phyloP scores from a whole-genome alignment of 2,329 filamentous ascomycete species.

The Mycocentrospora acerina region DNA sequence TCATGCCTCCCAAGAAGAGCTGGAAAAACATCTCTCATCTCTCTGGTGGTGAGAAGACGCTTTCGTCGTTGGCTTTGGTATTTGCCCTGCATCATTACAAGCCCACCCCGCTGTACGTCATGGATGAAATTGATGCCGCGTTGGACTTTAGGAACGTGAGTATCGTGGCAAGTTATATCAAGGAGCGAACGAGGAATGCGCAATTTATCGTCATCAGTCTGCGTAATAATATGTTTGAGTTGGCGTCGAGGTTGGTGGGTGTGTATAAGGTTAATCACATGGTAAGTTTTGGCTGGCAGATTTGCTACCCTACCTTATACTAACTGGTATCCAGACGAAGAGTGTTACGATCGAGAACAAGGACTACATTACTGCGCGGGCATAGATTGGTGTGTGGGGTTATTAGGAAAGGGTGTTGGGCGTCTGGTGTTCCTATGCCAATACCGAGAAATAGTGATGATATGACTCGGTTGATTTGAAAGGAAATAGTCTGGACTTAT shows the following conservation, averaged over 20 bases:
- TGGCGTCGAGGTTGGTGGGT: conserved; percentile 90
- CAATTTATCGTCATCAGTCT: conserved; percentile 98
- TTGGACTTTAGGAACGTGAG: conserved; percentile 98
- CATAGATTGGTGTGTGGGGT: conserved; percentile 11
- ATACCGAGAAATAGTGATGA: too few species aligned
- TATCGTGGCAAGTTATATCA: conserved; percentile 98
- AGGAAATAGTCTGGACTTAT: too few species aligned
- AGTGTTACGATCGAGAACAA: conserved; percentile 56
- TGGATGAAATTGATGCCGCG: conserved; percentile 99
- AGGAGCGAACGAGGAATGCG: conserved; percentile 97
- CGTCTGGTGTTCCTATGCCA: conserved; percentile 10
- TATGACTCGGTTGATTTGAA: too few species aligned
- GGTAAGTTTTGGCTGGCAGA: conserved; percentile 54
- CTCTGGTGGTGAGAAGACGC: conserved; percentile 94
- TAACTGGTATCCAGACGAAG: conserved; percentile 49
- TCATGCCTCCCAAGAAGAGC: conserved; percentile 99
- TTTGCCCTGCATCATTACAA: conserved; percentile 98
- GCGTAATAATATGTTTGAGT: conserved; percentile 99
- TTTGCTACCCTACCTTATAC: too few species aligned
- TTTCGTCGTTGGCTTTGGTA: conserved; percentile 90
- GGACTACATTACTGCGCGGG: conserved; percentile 43
- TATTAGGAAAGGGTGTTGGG: conserved; percentile 5
- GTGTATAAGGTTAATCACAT: conserved; percentile 99
- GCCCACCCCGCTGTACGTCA: conserved; percentile 95
- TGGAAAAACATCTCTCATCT: conserved; percentile 99